phyloP scores from a whole-genome alignment of 208 protist genomes.

The Novymonas esmeraldas region DNA sequence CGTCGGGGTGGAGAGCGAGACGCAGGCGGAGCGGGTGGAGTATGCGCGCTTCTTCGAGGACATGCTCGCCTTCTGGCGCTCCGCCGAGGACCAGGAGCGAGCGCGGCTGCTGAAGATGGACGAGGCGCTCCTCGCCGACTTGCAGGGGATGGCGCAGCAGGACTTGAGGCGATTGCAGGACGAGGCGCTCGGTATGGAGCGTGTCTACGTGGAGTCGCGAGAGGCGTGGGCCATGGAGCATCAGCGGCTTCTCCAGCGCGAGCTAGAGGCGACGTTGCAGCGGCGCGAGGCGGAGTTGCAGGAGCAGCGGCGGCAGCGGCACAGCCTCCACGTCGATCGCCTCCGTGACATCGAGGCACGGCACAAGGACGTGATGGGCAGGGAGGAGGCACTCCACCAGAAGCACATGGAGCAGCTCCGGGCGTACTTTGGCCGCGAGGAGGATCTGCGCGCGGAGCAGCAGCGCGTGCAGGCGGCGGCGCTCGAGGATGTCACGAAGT shows the following conservation, averaged over 20 bases:
- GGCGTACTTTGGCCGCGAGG: constrained; percentile 48
- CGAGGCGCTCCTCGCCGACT: constrained; percentile 67
- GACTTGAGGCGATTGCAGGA: constrained; percentile 67
- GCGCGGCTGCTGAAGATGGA: constrained; percentile 78
- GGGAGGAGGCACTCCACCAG: constrained; percentile 64
- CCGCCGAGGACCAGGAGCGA: constrained; percentile 67
- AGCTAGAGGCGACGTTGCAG: constrained; percentile 53
- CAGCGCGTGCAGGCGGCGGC: constrained; percentile 37
- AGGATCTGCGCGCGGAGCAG: constrained; percentile 57
- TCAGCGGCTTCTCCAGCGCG: constrained; percentile 59
- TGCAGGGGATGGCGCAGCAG: constrained; percentile 65
- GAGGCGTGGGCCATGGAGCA: constrained; percentile 74
- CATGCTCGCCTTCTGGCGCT: constrained; percentile 73
- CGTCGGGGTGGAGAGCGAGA: constrained; percentile 58
- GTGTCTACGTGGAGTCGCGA: constrained; percentile 69
- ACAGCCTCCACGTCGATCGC: constrained; percentile 66
- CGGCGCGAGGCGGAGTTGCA: constrained; percentile 62
- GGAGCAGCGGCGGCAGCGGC: constrained; percentile 50
- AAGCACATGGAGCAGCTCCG: constrained; percentile 64
- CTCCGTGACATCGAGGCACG: constrained; percentile 57
- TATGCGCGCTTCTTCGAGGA: constrained; percentile 64
- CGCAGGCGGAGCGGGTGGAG: constrained; percentile 63
- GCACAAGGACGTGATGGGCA: constrained; percentile 56
- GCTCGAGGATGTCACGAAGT: constrained; percentile 44
- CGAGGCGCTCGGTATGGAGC: constrained; percentile 77